Conservation (phyloP, 2,329 filamentous ascomycete genomes). For the Torrubiella hemipterigena region DNA sequence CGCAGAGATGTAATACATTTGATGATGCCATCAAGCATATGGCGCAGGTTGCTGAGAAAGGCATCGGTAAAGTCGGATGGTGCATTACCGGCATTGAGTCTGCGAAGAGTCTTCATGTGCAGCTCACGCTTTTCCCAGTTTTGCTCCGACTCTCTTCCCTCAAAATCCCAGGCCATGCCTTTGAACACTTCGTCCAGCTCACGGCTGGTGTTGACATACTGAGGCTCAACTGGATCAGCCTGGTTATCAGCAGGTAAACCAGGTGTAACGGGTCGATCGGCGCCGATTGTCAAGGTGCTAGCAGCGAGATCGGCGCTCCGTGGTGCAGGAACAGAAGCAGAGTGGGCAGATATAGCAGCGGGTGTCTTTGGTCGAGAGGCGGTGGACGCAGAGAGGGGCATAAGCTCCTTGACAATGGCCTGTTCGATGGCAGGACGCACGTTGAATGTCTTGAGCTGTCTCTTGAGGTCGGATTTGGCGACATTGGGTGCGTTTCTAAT, state of each 20-base stretch:
- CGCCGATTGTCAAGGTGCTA: constrained; percentile 35
- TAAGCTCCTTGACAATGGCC: constrained; percentile 66
- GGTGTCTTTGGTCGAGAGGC: constrained; percentile 29
- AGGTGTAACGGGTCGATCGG: constrained; percentile 47
- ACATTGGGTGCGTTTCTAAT: constrained; percentile 61
- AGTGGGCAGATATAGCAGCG: constrained; percentile 8
- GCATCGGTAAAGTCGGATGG: constrained; percentile 61
- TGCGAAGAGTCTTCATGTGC: constrained; percentile 62
- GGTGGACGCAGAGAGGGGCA: no score
- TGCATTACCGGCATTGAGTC: constrained; percentile 73
- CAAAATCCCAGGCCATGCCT: constrained; percentile 71
- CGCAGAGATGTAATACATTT: constrained; percentile 74
- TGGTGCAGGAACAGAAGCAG: constrained; percentile 19
- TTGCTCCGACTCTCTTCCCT: constrained; percentile 78
- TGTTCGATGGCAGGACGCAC: constrained; percentile 78
- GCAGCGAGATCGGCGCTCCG: constrained; percentile 33
- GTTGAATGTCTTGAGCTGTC: constrained; percentile 70
- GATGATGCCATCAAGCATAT: constrained; percentile 73
- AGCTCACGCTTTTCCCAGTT: constrained; percentile 88
- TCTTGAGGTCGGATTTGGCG: constrained; percentile 82
- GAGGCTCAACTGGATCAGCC: constrained; percentile 60
- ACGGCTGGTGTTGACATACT: constrained; percentile 71
- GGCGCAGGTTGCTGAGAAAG: constrained; percentile 61
- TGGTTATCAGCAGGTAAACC: constrained; percentile 31
- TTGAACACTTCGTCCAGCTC: constrained; percentile 82